Evolutionary conservation across 345 rosid species (phyloP).

Genomic region (Dovyalis caffra): DNA sequence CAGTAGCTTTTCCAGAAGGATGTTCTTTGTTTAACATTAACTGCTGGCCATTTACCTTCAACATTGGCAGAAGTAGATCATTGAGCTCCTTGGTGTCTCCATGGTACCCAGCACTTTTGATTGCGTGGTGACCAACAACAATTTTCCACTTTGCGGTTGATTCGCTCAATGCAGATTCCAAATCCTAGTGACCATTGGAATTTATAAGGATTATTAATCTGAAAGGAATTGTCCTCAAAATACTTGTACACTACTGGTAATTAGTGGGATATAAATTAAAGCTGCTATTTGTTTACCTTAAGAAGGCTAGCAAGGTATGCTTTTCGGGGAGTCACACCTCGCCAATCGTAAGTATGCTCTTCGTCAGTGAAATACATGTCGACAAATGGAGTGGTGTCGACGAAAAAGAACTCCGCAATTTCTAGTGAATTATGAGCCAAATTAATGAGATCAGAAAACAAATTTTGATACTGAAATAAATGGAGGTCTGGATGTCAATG

Average conservation of each 20-base stretch:
- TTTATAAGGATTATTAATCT: too few species aligned
- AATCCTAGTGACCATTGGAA: slow-evolving; percentile 30
- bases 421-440: slow-evolving; percentile 8
- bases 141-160: slow-evolving; percentile 50
- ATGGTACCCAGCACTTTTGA: slow-evolving; percentile 49
- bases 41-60: slow-evolving; percentile 30
- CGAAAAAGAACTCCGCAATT: slow-evolving; percentile 26
- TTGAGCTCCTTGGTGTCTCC: slow-evolving; percentile 41
- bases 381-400: slow-evolving; percentile 38
- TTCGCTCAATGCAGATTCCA: slow-evolving; percentile 36
- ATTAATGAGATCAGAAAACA: neutral
- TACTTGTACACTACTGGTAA: too few species aligned
- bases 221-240: too few species aligned
- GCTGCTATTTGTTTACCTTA: slow-evolving; percentile 17
- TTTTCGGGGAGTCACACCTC: slow-evolving; percentile 24
- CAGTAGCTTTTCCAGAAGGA: neutral
- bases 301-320: slow-evolving; percentile 22
- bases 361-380: slow-evolving; percentile 21
- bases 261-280: too few species aligned
- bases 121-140: slow-evolving; percentile 54
- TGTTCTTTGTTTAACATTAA: neutral
- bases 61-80: slow-evolving; percentile 38
- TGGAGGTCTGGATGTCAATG: neutral
- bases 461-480: neutral
- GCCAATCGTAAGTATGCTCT: slow-evolving; percentile 34